Base-by-base conservation (phyloP, 306 rosid genomes). In the Arachis stenosperma region DNA sequence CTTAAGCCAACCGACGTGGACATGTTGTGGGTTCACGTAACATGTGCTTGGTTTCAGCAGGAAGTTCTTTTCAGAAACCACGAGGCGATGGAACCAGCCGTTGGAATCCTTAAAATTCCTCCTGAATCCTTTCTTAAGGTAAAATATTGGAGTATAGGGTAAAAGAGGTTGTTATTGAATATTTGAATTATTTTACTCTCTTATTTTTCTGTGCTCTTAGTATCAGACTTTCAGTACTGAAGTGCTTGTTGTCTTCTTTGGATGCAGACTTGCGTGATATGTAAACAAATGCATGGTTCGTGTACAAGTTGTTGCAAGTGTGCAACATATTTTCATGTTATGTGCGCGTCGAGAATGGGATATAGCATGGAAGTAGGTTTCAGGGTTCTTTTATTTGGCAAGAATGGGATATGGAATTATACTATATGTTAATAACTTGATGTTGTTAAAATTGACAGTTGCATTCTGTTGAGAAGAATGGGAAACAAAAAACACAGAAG, bases 41-140 rank as follows among this genome's bases (percentile, higher is more conserved):
- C 96, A 36, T 93, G 98, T 22, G 97, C 97, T 82, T 93, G 98
- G 98, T 90, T 93, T 80, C 88, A 62, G 64, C 98, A 90, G 61
- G 96, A 84, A 89, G 87, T 93, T 82, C 79, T 74, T 81, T 93
- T 91, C 88, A 70, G 67, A 79, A 81, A 93, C 75, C 86, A 89
- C 1, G 91, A 86, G 84, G 81, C 80, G 71, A 93, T 93, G 97
- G 96, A 93, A 78, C 98, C 98, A 67, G 98, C 98, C 46, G 77
- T 78, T 59, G 96, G 98, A 83, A 89, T 93, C 83, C 96, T 88
- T 57, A 86, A 69, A 79, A 84, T 93, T 72, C 94, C 97, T 61
- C 61, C 89, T 3, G 70, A 46, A 69, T 82, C 90, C 12, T 91
- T 93, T 82, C 56, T 74, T 73, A 93, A 91, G 96, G 98, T 93